These are phyloP conservation scores for Carex cristatella DNA, from an alignment of 176 grass and related monocot species.

Conservation along the genomic window DNA sequence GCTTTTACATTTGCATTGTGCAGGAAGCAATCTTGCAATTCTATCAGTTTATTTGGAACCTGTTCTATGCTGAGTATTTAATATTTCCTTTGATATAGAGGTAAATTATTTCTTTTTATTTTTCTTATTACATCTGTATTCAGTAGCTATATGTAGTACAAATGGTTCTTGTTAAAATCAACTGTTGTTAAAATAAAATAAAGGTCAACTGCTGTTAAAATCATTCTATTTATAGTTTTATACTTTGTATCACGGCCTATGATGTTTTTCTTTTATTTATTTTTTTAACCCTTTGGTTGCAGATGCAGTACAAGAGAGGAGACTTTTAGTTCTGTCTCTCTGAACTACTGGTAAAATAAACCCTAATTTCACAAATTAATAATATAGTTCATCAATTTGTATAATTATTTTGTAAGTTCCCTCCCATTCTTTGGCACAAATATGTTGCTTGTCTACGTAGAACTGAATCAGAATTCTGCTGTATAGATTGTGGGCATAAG, in stretches of 20 bases:
- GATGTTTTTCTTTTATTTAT: neutral
- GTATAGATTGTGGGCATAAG: too few species aligned
- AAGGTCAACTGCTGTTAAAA: neutral
- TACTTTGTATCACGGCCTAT: neutral
- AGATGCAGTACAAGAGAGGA: neutral
- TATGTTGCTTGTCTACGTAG: neutral
- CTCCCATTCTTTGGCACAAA: neutral
- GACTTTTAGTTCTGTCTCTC: neutral
- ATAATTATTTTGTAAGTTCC: neutral
- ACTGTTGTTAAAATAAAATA: neutral
- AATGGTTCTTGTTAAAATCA: too few species aligned
- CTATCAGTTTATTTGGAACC: slow-evolving; percentile 94
- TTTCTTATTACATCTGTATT: neutral
- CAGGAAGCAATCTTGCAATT: slow-evolving; percentile 87
- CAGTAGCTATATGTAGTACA: neutral
- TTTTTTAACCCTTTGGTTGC: neutral
- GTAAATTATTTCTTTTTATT: slow-evolving; percentile 19
- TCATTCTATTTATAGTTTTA: neutral
- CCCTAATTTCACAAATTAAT: neutral
- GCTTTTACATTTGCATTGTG: slow-evolving; percentile 22
- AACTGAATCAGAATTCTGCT: neutral
- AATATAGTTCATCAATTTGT: neutral
- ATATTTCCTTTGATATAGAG: slow-evolving; percentile 87
- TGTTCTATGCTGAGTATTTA: slow-evolving; percentile 87
- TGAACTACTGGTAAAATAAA: neutral